Evolutionary conservation across 768 basidiomycete species (phyloP).

Genomic region (Suillus weaverae): DNA sequence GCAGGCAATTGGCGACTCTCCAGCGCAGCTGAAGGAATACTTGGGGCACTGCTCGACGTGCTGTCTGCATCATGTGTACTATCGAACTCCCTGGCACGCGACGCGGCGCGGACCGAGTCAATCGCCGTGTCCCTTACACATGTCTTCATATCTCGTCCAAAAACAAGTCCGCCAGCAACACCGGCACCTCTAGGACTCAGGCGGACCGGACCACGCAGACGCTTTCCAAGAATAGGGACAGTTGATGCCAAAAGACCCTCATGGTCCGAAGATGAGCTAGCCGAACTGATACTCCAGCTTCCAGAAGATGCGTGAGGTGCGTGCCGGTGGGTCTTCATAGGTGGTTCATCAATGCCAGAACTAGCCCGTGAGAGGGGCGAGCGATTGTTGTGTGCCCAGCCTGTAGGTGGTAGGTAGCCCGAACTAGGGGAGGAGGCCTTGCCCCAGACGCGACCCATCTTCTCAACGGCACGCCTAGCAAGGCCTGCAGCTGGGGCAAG

Average conservation of each 20-base stretch:
- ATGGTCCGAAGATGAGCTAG: slow-evolving; percentile 46
- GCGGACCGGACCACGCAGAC: slow-evolving; percentile 55
- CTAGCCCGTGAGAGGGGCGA: slow-evolving; percentile 37
- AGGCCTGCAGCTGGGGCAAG: slow-evolving; percentile 73
- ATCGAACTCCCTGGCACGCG: slow-evolving; percentile 10
- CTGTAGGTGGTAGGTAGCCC: slow-evolving; percentile 47
- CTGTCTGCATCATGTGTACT: not conserved
- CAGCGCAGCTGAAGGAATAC: slow-evolving; percentile 30
- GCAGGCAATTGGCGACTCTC: slow-evolving; percentile 66
- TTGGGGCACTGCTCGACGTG: slow-evolving; percentile 10
- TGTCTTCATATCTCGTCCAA: slow-evolving; percentile 56
- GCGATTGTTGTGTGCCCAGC: slow-evolving; percentile 38
- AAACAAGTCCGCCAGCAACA: slow-evolving; percentile 55
- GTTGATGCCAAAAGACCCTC: slow-evolving; percentile 42
- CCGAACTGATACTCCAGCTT: slow-evolving; percentile 53
- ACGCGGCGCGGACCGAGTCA: slow-evolving; percentile 18
- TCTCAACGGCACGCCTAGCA: slow-evolving; percentile 77
- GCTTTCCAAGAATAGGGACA: slow-evolving; percentile 55
- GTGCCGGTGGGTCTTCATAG: slow-evolving; percentile 33
- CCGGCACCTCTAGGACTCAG: slow-evolving; percentile 34
- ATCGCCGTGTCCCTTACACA: slow-evolving; percentile 61
- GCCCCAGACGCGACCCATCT: slow-evolving; percentile 67
- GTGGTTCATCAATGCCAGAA: slow-evolving; percentile 40
- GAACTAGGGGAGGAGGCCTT: slow-evolving; percentile 36
- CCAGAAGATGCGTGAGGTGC: slow-evolving; percentile 64